Percentiles rank a stretch among this genome's conserved stretches.
Evolutionary conservation across 305 asterid genomes (phyloP).

Genomic region (Lippia alba): DNA sequence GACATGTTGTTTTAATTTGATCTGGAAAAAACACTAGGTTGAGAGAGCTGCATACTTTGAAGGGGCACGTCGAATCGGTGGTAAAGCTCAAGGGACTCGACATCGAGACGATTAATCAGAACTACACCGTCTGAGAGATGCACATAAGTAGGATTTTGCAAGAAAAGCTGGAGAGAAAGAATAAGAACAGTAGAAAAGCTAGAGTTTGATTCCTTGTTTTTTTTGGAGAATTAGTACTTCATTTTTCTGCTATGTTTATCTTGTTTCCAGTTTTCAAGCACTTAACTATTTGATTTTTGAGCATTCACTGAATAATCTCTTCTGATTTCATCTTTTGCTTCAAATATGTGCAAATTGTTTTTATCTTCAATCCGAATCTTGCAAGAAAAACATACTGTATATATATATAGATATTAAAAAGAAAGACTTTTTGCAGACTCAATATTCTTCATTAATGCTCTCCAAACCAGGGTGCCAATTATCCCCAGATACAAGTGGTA

Average conservation of each 20-base stretch:
- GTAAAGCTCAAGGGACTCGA: constrained; percentile 56
- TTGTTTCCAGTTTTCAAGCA: constrained; percentile 32
- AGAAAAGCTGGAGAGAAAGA: constrained; percentile 33
- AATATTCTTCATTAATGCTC: constrained; percentile 38
- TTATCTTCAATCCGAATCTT: not conserved
- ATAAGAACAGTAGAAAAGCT: constrained; percentile 16
- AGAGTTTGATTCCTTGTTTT: constrained; percentile 2
- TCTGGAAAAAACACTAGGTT: constrained; percentile 33
- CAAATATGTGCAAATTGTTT: not conserved
- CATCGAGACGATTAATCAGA: constrained; percentile 47
- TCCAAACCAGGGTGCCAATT: constrained; percentile 48
- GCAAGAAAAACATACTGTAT: not conserved
- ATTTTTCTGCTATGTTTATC: constrained; percentile 1
- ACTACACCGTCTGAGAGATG: constrained; percentile 53
- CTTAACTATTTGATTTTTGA: constrained; percentile 22
- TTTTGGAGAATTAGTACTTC: constrained; percentile 14
- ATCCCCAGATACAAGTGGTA: constrained; percentile 44
- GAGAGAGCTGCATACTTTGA: constrained; percentile 62
- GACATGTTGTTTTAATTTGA: too few relatives aligned
- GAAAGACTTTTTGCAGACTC: too few relatives aligned
- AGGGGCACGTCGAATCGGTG: constrained; percentile 60
- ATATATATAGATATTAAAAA: too few relatives aligned
- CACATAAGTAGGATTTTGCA: not conserved
- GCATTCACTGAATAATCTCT: constrained; percentile 11
- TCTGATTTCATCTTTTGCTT: not conserved